Percentiles rank a stretch among this genome's conserved stretches.
These are phyloP conservation scores for Aegilops umbellulata DNA, from an alignment of 176 grass and related monocot species.

Conservation along the genomic window DNA sequence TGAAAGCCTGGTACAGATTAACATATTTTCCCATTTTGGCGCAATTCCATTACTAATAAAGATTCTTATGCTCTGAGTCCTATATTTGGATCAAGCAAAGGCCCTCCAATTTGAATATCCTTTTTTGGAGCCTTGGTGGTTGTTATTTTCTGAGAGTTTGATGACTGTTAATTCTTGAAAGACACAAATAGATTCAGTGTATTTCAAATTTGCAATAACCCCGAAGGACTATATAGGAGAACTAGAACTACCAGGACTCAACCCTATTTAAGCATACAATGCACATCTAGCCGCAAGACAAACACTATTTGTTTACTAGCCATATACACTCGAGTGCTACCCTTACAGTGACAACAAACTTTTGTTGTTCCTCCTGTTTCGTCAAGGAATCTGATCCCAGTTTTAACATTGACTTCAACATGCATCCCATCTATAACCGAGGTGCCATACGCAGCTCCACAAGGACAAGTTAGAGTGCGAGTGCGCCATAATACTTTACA, in stretches of 20 bases:
- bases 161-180: neutral
- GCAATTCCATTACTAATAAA: neutral
- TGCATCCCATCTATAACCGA: neutral
- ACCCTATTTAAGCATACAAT: neutral
- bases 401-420: neutral
- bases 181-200: neutral
- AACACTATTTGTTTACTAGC: neutral
- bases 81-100: slow-evolving; percentile 1
- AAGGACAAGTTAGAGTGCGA: neutral
- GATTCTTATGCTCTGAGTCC: neutral
- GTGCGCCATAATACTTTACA: neutral
- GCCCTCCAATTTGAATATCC: neutral
- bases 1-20: neutral
- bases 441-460: neutral
- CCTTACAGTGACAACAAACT: neutral
- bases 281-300: neutral
- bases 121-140: neutral
- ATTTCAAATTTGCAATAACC: neutral
- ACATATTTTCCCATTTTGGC: neutral
- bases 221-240: neutral
- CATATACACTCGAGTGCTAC: neutral
- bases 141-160: neutral
- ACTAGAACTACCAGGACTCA: neutral
- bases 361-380: neutral
- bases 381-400: neutral